Base-by-base conservation (phyloP, 108 stramenopile genomes). In the Cylindrotheca closterium region DNA sequence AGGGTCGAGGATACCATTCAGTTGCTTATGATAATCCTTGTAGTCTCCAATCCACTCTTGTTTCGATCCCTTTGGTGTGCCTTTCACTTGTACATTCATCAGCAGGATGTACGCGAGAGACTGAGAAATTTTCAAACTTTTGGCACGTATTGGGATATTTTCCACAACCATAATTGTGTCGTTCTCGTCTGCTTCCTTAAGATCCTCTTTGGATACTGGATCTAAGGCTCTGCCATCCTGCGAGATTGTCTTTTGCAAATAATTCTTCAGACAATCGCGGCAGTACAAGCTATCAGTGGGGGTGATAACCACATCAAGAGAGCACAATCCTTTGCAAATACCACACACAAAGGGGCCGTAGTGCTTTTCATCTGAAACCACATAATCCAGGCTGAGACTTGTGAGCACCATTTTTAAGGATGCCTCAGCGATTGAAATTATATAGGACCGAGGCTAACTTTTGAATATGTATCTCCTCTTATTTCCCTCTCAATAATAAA, bases 221-320 rank as follows among this genome's bases (percentile, higher is more conserved):
- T 64, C 65, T 15, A 28, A 47, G 27, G 59, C 62, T 2, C 28
- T 53, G 8, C 30, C 19, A 24, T 60, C 53, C 32, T 71, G 31
- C 8, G 49, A 54, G 5, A 56, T 46, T 25, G 55, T 52, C 31
- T 70, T 56, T 46, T 48, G 27, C 25, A 60, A 59, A 26, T 51
- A 53, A 0, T 49, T 52, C 24, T 70, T 42, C 49, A 77, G 26
- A 31, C 81, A 82, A 25, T 50, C 18, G 47, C 61, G 26, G 32
- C 76, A 77, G 60, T 67, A 77, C 1, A 65, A 62, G 54, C 77
- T 72, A 32, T 67, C 68, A 61, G 73, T 60, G 10, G 32, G 30
- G 15, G 73, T 77, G 7, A 82, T 68, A n/a, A 82, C 58, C 34
- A 65, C 79, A 54, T 82, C 73, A n/a, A 70, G 30, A 1, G 64